Evolutionary conservation across 805 yeast species (phyloP).

Genomic region (Cyberlindnera americana): DNA sequence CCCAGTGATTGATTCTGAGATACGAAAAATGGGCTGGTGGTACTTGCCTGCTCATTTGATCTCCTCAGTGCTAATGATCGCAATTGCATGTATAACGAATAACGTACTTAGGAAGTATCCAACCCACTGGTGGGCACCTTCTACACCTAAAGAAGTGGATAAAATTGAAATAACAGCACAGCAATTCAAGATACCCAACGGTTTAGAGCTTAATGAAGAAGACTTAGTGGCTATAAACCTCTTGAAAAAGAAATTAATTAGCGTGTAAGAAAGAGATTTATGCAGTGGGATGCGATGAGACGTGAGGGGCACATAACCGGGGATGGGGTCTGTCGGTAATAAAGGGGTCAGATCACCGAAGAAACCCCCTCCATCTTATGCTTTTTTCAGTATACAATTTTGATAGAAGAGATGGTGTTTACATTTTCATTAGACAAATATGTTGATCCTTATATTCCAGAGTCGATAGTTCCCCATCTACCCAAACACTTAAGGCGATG

Average conservation of each 20-base stretch:
- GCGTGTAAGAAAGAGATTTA: not conserved
- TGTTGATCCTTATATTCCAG: conserved; percentile 15
- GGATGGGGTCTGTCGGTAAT: too few relatives aligned
- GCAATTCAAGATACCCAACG: not conserved
- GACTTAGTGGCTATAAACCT: not conserved
- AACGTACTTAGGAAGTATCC: conserved; percentile 55
- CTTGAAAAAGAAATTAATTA: not conserved
- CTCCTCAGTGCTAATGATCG: conserved; percentile 43
- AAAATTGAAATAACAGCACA: too few relatives aligned
- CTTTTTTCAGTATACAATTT: too few relatives aligned
- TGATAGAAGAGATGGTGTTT: not conserved
- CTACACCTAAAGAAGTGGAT: too few relatives aligned
- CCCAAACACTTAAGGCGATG: conserved; percentile 35
- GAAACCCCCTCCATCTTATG: too few relatives aligned
- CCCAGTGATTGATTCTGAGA: conserved; percentile 44
- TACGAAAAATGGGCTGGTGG: conserved; percentile 61
- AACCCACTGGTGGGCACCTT: conserved; percentile 51
- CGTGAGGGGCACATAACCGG: too few relatives aligned
- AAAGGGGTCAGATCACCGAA: too few relatives aligned
- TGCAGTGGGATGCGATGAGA: too few relatives aligned
- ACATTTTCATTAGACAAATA: conserved; percentile 15
- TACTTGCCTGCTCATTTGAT: conserved; percentile 53
- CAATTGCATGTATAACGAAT: conserved; percentile 50
- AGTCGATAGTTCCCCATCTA: conserved; percentile 25
- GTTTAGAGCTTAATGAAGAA: not conserved